Evolutionary conservation across 1,284 basidiomycete genomes (phyloP).

Genomic region (Cryptococcus hybrid): DNA sequence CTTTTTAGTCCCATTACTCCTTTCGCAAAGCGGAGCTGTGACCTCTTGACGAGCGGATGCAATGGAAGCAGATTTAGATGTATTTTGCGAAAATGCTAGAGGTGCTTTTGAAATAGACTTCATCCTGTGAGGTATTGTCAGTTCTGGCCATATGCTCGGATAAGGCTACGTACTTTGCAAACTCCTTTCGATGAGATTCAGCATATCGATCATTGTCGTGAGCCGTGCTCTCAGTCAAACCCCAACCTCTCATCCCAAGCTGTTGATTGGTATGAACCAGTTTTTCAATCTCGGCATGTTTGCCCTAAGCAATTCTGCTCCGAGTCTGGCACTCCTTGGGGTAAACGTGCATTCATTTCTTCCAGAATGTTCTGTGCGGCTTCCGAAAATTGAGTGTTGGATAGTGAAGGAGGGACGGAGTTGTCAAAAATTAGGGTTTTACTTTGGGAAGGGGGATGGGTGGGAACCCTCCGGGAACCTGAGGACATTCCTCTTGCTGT

Average conservation of each 20-base stretch:
- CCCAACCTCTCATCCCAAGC: conserved; percentile 36
- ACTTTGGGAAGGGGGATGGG: conserved; percentile 11
- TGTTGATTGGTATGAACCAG: conserved; percentile 29
- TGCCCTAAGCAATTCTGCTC: conserved; percentile 41
- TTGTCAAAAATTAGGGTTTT: conserved; percentile 26
- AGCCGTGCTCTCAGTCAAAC: conserved; percentile 11
- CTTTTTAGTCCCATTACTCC: conserved; percentile 17
- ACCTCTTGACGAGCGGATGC: too few species aligned
- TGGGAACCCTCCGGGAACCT: conserved; percentile 20
- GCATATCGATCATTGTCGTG: conserved; percentile 34
- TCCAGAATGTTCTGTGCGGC: conserved; percentile 33
- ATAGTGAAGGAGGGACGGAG: conserved; percentile 11
- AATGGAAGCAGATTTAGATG: too few species aligned
- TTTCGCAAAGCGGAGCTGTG: too few species aligned
- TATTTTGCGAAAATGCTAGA: neutral
- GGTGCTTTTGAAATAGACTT: conserved; percentile 25
- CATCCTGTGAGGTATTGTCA: conserved; percentile 21
- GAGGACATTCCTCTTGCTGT: neutral
- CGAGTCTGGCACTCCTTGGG: conserved; percentile 21
- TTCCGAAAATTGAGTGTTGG: conserved; percentile 32
- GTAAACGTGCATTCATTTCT: conserved; percentile 44
- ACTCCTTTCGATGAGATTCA: conserved; percentile 38
- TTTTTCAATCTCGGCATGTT: conserved; percentile 34
- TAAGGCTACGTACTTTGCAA: conserved; percentile 32
- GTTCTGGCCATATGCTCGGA: neutral